Evolutionary conservation across 2,329 filamentous ascomycete genomes (phyloP).

Genomic region (Fusarium irregulare): DNA sequence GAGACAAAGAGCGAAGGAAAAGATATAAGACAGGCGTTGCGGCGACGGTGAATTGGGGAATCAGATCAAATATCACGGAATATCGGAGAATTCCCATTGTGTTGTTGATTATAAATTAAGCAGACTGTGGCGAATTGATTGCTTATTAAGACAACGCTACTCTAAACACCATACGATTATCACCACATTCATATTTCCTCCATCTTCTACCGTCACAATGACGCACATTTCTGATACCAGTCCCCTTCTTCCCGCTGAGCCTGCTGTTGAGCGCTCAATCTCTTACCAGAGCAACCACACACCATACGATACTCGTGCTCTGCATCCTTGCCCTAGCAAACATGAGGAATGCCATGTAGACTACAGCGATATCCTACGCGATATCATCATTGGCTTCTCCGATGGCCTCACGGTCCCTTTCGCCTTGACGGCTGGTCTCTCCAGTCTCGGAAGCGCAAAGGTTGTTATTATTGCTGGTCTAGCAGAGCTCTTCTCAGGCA

Average conservation of each 20-base stretch:
- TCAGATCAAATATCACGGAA: background rate
- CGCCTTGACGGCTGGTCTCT: conserved; percentile 79
- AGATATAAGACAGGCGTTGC: conserved; percentile 31
- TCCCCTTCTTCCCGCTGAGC: conserved; percentile 50
- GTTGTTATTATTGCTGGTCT: conserved; percentile 78
- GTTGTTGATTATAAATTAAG: conserved; percentile 10
- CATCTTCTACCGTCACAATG: conserved; percentile 25
- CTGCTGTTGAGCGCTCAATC: conserved; percentile 45
- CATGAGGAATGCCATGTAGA: conserved; percentile 48
- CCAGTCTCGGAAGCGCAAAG: conserved; percentile 70
- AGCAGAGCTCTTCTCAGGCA: conserved; percentile 79
- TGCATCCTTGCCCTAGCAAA: conserved; percentile 42
- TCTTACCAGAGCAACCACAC: conserved; percentile 35
- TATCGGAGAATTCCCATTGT: conserved; percentile 1
- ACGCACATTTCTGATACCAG: conserved; percentile 48
- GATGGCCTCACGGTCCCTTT: conserved; percentile 85
- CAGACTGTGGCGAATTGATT: conserved; percentile 11
- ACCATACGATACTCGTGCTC: conserved; percentile 28
- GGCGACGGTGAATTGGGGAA: background rate
- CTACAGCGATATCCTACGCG: conserved; percentile 63
- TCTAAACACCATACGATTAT: background rate
- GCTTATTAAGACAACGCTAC: background rate
- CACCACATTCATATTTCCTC: background rate
- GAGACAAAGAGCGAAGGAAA: conserved; percentile 23
- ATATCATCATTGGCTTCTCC: conserved; percentile 80